Evolutionary conservation across 148 eudicot species (phyloP).

Genomic region (Silene conica): DNA sequence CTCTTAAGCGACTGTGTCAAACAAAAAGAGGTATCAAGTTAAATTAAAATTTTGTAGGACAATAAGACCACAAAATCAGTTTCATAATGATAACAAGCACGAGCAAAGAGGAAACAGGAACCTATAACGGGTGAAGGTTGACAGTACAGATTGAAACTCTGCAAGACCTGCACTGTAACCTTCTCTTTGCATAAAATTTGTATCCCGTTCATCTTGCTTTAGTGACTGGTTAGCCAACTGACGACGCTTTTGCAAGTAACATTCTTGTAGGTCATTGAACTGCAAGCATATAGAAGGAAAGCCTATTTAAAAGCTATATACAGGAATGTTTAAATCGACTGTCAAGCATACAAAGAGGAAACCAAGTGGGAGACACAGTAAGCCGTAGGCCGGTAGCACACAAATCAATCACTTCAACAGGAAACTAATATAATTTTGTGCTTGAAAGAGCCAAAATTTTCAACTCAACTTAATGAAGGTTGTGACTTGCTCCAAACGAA

Average conservation of each 20-base stretch:
- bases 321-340: background rate
- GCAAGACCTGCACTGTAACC: slow-evolving; percentile 52
- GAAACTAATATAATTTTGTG: too few species aligned
- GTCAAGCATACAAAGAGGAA: background rate
- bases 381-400: too few species aligned
- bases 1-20: slow-evolving; percentile 54
- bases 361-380: background rate
- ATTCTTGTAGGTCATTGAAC: slow-evolving; percentile 58
- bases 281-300: slow-evolving; percentile 27
- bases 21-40: slow-evolving; percentile 4
- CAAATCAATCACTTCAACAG: too few species aligned
- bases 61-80: slow-evolving; percentile 3
- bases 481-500: background rate
- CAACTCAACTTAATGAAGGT: background rate
- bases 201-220: slow-evolving; percentile 40
- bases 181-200: slow-evolving; percentile 39
- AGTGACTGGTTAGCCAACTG: slow-evolving; percentile 34
- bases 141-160: slow-evolving; percentile 54
- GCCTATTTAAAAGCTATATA: slow-evolving; percentile 6
- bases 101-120: slow-evolving; percentile 5
- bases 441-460: too few species aligned
- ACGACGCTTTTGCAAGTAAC: slow-evolving; percentile 64
- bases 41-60: background rate
- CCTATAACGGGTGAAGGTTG: slow-evolving; percentile 64
- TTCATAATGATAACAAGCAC: background rate